Percentiles rank a stretch among this genome's conserved stretches.
Conservation (phyloP, 768 basidiomycete species). For the Trichaptum fuscoviolaceum region DNA sequence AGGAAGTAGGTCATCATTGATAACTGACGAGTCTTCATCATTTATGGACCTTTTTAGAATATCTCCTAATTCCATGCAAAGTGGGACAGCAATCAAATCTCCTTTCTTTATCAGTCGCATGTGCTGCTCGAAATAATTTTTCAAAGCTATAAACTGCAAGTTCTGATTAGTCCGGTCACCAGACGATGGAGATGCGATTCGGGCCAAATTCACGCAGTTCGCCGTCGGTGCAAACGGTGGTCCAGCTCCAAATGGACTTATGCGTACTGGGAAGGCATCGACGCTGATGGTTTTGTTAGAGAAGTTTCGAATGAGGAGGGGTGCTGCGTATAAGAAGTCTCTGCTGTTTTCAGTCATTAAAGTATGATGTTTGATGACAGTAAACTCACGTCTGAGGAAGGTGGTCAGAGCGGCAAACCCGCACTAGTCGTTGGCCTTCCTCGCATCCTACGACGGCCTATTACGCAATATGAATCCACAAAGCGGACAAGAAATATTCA, state of each 20-base stretch:
- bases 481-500: not conserved
- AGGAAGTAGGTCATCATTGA: not conserved
- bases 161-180: conserved; percentile 59
- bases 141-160: conserved; percentile 56
- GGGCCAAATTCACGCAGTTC: conserved; percentile 63
- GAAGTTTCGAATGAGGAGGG: conserved; percentile 50
- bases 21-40: conserved; percentile 22
- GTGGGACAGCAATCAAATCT: conserved; percentile 62
- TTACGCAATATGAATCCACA: conserved; percentile 11
- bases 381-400: conserved; percentile 32
- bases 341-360: conserved; percentile 23
- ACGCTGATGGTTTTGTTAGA: conserved; percentile 22
- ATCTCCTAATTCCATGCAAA: conserved; percentile 43
- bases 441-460: conserved; percentile 49
- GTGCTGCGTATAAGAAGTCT: conserved; percentile 37
- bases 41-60: conserved; percentile 6
- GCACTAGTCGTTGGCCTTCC: conserved; percentile 45
- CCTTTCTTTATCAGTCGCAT: conserved; percentile 63
- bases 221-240: conserved; percentile 65
- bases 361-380: conserved; percentile 5
- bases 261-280: conserved; percentile 28
- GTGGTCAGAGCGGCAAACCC: conserved; percentile 48
- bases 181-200: conserved; percentile 73
- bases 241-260: conserved; percentile 57
- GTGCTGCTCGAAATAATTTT: conserved; percentile 49